Conservation (phyloP, 129 eudicot species). For the Gnaphalium uliginosum region DNA sequence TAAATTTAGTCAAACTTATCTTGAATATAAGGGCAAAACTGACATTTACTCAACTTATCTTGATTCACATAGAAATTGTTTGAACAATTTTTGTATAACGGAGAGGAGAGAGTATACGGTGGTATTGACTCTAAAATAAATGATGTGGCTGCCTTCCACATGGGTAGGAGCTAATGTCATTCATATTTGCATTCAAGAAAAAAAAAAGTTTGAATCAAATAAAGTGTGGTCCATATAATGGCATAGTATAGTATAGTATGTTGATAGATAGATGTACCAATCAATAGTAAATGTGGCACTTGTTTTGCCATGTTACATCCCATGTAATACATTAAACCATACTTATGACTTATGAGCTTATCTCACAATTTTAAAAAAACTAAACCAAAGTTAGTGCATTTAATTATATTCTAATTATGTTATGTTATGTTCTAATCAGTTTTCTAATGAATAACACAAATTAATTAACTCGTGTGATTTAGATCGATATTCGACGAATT, state of each 20-base stretch:
- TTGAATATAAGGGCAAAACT: no score
- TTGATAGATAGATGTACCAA: slow-evolving; percentile 15
- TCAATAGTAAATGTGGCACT: slow-evolving; percentile 16
- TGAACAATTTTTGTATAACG: no score
- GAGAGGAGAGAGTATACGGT: no score
- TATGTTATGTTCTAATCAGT: background rate
- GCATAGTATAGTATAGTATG: background rate
- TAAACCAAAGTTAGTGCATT: background rate
- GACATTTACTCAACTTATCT: no score
- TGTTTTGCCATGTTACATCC: slow-evolving; percentile 20
- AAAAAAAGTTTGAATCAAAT: background rate
- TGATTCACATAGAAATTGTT: no score
- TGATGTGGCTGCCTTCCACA: slow-evolving; percentile 31
- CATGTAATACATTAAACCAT: background rate
- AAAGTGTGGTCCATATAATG: slow-evolving; percentile 17
- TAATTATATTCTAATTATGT: background rate
- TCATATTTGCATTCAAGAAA: slow-evolving; percentile 27
- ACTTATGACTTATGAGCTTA: background rate
- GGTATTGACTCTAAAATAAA: slow-evolving; percentile 26
- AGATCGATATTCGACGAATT: background rate
- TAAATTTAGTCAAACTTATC: no score
- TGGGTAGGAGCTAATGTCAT: slow-evolving; percentile 35
- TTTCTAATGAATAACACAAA: background rate
- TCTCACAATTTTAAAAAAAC: background rate
- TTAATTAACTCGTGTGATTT: no score